Percentiles rank a stretch among this genome's conserved stretches.
These are phyloP conservation scores for Hypericum androsaemum DNA, from an alignment of 345 rosid species.

Conservation along the genomic window DNA sequence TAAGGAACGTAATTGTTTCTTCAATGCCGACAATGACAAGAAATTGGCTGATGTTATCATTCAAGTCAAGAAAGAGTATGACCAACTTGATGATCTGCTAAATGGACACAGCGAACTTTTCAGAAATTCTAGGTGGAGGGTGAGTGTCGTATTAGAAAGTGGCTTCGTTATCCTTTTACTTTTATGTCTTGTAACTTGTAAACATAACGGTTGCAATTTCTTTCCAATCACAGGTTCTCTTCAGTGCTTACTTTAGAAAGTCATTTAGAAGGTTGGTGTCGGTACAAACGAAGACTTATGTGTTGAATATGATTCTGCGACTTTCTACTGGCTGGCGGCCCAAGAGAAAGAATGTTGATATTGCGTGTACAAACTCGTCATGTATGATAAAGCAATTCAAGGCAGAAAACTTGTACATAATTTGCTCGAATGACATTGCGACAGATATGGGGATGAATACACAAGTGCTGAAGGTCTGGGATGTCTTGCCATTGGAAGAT, in stretches of 20 bases:
- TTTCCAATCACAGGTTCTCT: conserved; percentile 35
- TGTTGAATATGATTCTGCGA: conserved; percentile 22
- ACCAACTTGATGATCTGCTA: conserved; percentile 36
- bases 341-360: conserved; percentile 24
- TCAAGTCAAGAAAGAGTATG: conserved; percentile 27
- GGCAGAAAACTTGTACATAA: conserved; percentile 24
- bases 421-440: conserved; percentile 36
- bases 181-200: no score
- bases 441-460: conserved; percentile 22
- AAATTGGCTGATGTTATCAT: conserved; percentile 24
- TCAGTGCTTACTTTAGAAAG: conserved; percentile 35
- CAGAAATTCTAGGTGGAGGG: no score
- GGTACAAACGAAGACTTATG: conserved; percentile 12
- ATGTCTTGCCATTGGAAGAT: conserved; percentile 35
- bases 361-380: conserved; percentile 23
- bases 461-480: conserved; percentile 50
- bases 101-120: conserved; percentile 22
- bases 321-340: conserved; percentile 52
- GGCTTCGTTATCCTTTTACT: no score
- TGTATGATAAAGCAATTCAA: no score
- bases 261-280: conserved; percentile 39
- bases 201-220: no score
- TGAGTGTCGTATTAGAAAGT: conserved; percentile 44
- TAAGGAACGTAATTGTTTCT: conserved; percentile 33
- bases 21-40: conserved; percentile 29